Evolutionary conservation across 495 filamentous ascomycete species (phyloP).

Genomic region (Hypoxylon perforatum): DNA sequence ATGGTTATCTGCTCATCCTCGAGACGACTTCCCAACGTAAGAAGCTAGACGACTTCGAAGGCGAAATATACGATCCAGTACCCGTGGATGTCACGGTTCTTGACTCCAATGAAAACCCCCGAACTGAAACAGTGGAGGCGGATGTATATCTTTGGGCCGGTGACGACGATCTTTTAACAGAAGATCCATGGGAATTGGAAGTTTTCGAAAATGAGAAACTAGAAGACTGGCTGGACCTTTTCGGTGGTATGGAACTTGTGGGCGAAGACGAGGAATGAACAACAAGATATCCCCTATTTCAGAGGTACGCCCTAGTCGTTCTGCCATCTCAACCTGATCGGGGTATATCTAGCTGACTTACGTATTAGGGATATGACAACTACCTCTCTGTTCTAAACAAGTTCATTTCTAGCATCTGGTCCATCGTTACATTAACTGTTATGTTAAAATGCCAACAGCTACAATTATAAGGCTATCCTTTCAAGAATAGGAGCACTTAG

Average conservation of each 20-base stretch:
- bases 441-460: too few relatives aligned
- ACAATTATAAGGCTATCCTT: too few relatives aligned
- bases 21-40: conserved; percentile 33
- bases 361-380: too few relatives aligned
- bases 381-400: too few relatives aligned
- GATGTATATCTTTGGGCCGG: conserved; percentile 40
- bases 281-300: too few relatives aligned
- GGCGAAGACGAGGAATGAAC: not conserved
- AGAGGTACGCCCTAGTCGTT: too few relatives aligned
- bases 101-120: conserved; percentile 1
- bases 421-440: too few relatives aligned
- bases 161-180: conserved; percentile 5
- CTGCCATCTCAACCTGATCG: too few relatives aligned
- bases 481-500: too few relatives aligned
- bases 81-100: conserved; percentile 21
- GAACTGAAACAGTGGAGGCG: conserved; percentile 15
- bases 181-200: conserved; percentile 27
- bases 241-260: conserved; percentile 7
- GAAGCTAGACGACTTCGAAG: conserved; percentile 39
- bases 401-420: too few relatives aligned
- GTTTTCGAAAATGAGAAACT: conserved; percentile 24
- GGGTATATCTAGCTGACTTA: too few relatives aligned
- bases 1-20: conserved; percentile 30
- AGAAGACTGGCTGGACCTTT: conserved; percentile 35
- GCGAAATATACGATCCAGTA: conserved; percentile 22